A percentile compares a stretch with the other conserved stretches of the same genome.
phyloP scores from a whole-genome alignment of 208 protist genomes.

The Giardia duodenalis region DNA sequence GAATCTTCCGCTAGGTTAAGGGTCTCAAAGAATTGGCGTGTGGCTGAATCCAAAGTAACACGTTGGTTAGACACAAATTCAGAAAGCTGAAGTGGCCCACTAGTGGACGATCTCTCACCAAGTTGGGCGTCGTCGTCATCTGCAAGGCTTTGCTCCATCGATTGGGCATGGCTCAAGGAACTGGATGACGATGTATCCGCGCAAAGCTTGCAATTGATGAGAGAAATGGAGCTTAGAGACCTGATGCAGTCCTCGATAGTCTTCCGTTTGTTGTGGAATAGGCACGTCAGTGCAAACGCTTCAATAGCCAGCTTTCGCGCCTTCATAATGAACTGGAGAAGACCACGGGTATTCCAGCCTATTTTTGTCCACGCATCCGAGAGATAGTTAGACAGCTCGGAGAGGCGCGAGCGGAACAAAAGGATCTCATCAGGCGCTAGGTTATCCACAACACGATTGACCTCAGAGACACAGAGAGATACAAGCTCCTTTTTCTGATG shows the following conservation, averaged over 20 bases:
- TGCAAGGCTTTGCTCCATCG: no score
- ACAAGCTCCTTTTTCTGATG: neutral
- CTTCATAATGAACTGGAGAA: neutral
- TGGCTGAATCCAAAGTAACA: neutral
- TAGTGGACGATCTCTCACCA: neutral
- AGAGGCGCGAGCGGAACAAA: conserved; percentile 21
- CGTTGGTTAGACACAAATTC: neutral
- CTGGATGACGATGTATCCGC: neutral
- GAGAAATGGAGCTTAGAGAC: neutral
- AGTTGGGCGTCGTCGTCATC: neutral
- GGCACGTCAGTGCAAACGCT: neutral
- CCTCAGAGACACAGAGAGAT: neutral
- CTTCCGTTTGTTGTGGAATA: conserved; percentile 3
- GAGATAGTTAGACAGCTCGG: neutral
- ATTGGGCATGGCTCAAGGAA: no score
- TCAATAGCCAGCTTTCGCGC: neutral
- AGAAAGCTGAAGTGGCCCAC: neutral
- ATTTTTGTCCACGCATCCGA: neutral
- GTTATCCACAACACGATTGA: conserved; percentile 26
- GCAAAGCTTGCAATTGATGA: neutral
- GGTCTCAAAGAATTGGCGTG: neutral
- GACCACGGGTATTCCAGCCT: neutral
- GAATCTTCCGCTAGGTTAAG: neutral
- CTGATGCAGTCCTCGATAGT: conserved; percentile 13
- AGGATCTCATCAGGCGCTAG: neutral